phyloP scores from a whole-genome alignment of 441 rosid genomes.

The Mallotus repandus region DNA sequence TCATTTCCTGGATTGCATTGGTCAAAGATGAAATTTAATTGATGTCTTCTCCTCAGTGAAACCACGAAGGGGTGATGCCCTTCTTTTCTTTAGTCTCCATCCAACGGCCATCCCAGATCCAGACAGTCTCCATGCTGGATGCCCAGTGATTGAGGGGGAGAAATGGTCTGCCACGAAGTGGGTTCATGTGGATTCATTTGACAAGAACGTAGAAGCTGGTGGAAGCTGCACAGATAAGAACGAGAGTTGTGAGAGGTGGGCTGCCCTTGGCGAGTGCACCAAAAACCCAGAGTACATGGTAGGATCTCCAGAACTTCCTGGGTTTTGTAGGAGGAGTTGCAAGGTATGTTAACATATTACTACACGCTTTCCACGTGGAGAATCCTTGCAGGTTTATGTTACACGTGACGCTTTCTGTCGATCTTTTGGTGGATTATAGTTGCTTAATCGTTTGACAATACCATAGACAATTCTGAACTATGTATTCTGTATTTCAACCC shows the following conservation, averaged over 20 bases:
- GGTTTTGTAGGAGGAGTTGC: conserved; percentile 85
- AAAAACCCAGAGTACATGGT: conserved; percentile 85
- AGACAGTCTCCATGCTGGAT: conserved; percentile 83
- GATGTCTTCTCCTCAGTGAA: conserved; percentile 46
- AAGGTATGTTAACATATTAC: conserved; percentile 53
- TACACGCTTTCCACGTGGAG: neutral
- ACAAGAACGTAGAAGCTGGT: conserved; percentile 44
- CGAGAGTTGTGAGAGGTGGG: conserved; percentile 86
- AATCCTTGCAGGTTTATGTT: neutral
- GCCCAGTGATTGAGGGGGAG: conserved; percentile 95
- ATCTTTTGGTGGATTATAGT: conserved; percentile 7
- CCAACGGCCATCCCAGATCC: conserved; percentile 76
- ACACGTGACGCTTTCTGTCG: neutral
- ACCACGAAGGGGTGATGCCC: conserved; percentile 84
- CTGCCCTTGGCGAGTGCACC: conserved; percentile 85
- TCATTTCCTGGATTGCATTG: neutral
- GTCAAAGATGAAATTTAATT: conserved; percentile 15
- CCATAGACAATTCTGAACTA: neutral
- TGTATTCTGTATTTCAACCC: neutral
- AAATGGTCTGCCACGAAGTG: conserved; percentile 99
- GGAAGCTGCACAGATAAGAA: conserved; percentile 71
- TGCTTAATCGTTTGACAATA: neutral
- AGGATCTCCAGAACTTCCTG: conserved; percentile 71
- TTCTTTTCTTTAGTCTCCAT: conserved; percentile 84
- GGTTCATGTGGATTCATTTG: conserved; percentile 90